Base-by-base conservation (phyloP, 768 basidiomycete genomes). In the Cystobasidium tubakii region DNA sequence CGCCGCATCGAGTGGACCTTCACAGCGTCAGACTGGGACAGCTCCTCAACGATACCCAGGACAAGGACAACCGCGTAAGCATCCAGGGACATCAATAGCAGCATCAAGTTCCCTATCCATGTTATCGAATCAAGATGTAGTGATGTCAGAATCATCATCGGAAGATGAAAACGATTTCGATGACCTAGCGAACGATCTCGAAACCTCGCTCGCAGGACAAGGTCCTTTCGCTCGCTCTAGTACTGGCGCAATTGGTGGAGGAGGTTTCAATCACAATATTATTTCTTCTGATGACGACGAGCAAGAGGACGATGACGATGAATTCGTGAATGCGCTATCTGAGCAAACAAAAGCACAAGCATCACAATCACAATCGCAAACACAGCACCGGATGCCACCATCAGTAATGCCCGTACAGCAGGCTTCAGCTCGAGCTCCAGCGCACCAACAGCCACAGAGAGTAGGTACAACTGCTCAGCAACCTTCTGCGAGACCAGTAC, bases 161-260 rank as follows among this genome's bases (percentile, higher is more conserved):
- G 57, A 60, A 50, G 44, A 53, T 34, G 69, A 71, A 60, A 44
- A n/a, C 15, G 69, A 71, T 53, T 71, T 71, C 36, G 69, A 71
- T 36, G 69, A 55, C 29, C 69, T 71, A 9, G 69, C 69, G 39
- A 71, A 71, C 29, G 69, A 71, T 44, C 55, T 71, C 17, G 69
- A 71, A 53, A 33, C 7, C 15, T 71, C 69, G 10, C 55, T 71
- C 21, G 69, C 55, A 13, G 69, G 31, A 39, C 44, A 42, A 46
- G 63, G 44, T 42, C 63, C 66, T 46, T 50, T 46, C 53, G 9
- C 44, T 36, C 66, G 31, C 17, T 7, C 44, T 3, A 36, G 15
- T n/a, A 53, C 66, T 53, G 27, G 42, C 63, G 7, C 33, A n/a
- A 4, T 63, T n/a, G 63, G 36, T 6, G 34, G 3, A 39, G 31